Conservation (phyloP, 2,329 filamentous ascomycete species). For the Raffaelea deltoideospora region DNA sequence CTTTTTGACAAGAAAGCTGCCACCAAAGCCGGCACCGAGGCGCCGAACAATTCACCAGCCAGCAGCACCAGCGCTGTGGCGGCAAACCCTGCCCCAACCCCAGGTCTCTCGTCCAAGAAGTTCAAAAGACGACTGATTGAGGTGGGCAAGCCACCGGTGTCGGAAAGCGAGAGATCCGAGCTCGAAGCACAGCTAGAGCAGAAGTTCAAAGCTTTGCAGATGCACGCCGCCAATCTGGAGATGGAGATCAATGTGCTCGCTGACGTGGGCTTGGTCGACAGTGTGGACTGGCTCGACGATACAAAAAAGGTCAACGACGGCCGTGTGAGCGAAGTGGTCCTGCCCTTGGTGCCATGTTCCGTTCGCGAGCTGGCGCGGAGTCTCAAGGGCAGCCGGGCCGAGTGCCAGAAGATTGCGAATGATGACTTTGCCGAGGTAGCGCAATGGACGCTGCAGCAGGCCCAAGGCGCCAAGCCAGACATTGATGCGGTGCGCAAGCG, state of each 20-base stretch:
- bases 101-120: too few species aligned
- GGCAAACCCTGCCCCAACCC: too few species aligned
- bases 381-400: too few species aligned
- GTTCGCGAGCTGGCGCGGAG: conserved; percentile 8
- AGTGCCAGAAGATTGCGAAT: conserved; percentile 4
- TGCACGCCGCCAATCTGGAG: conserved; percentile 3
- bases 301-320: conserved; percentile 4
- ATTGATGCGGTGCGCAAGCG: conserved; percentile 4
- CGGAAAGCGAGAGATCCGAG: not conserved
- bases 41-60: too few species aligned
- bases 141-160: not conserved
- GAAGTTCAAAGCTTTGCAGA: conserved; percentile 1
- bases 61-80: too few species aligned
- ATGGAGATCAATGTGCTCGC: conserved; percentile 6
- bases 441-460: conserved; percentile 3
- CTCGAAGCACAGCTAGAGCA: conserved; percentile 2
- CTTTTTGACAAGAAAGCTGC: too few species aligned
- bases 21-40: too few species aligned
- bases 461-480: not conserved
- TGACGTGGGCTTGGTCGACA: conserved; percentile 1
- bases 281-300: conserved; percentile 3
- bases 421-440: conserved; percentile 9
- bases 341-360: conserved; percentile 3
- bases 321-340: conserved; percentile 4
- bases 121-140: too few species aligned